Percentiles rank a stretch among this genome's conserved stretches.
Evolutionary conservation across 192 early-diverging fungal genomes (phyloP).

Genomic region (Endogone sp.): DNA sequence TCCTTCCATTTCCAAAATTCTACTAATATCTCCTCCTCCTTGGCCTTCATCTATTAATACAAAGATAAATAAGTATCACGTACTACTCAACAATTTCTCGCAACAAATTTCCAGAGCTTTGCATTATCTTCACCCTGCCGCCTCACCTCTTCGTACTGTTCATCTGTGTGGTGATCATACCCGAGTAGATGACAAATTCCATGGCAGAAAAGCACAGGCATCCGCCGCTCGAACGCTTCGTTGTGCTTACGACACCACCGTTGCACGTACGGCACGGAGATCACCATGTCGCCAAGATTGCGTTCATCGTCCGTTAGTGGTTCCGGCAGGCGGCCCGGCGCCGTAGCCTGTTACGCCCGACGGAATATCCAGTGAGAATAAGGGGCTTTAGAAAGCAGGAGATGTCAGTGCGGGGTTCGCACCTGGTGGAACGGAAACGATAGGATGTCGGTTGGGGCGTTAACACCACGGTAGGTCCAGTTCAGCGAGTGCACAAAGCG

Average conservation of each 20-base stretch:
- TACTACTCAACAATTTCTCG: too few relatives aligned
- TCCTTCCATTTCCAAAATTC: not conserved
- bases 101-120: too few relatives aligned
- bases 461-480: conserved; percentile 41
- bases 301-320: conserved; percentile 40
- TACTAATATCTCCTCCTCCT: not conserved
- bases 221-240: conserved; percentile 36
- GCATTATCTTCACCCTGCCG: too few relatives aligned
- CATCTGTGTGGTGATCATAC: conserved; percentile 56
- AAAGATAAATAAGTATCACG: not conserved
- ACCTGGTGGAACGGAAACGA: conserved; percentile 61
- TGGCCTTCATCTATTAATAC: not conserved
- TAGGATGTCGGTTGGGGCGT: conserved; percentile 57
- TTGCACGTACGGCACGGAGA: conserved; percentile 51
- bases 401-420: not conserved
- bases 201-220: conserved; percentile 57
- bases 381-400: conserved; percentile 5
- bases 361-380: not conserved
- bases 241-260: conserved; percentile 42
- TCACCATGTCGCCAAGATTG: conserved; percentile 61
- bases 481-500: conserved; percentile 46
- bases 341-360: conserved; percentile 14
- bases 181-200: conserved; percentile 68
- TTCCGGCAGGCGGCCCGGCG: conserved; percentile 31
- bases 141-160: conserved; percentile 34